These are phyloP conservation scores for Elsinoe fawcettii DNA, from an alignment of 2,329 filamentous ascomycete species.

Conservation along the genomic window DNA sequence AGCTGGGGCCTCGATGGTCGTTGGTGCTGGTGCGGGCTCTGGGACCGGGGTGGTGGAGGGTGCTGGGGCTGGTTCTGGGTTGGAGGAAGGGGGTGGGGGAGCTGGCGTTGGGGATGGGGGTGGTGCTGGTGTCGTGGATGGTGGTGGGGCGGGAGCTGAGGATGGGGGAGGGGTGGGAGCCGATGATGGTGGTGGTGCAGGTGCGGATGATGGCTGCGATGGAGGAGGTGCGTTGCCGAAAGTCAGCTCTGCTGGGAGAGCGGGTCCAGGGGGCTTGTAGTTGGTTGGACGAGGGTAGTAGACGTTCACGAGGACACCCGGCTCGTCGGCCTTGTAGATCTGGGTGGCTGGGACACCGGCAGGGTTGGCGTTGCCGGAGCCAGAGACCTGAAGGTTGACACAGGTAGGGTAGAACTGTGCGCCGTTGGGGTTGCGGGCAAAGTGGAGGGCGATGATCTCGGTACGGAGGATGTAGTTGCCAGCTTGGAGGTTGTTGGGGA, in stretches of 20 bases:
- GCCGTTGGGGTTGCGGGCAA: constrained; percentile 36
- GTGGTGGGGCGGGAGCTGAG: background rate
- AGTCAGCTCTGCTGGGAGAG: background rate
- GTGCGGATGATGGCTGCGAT: background rate
- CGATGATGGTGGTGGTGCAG: background rate
- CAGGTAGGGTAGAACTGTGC: constrained; percentile 44
- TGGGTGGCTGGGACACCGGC: constrained; percentile 45
- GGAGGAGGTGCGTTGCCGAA: background rate
- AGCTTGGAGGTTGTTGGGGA: constrained; percentile 45
- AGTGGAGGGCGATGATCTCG: constrained; percentile 55
- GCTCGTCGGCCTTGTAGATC: constrained; percentile 51
- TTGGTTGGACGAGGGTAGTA: constrained; percentile 47
- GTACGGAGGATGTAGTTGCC: constrained; percentile 55
- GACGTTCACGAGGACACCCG: constrained; percentile 54
- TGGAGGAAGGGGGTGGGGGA: background rate
- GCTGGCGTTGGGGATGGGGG: background rate
- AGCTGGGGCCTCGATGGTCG: background rate
- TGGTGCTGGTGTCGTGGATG: background rate
- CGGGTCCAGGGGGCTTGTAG: constrained; percentile 47
- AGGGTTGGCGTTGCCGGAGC: constrained; percentile 43
- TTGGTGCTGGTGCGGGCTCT: background rate
- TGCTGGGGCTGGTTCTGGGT: background rate
- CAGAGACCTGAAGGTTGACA: constrained; percentile 53
- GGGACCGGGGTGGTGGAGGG: background rate
- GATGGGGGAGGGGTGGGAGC: background rate